A percentile compares a stretch with the other conserved stretches of the same genome.
Conservation (phyloP, 495 filamentous ascomycete species). For the Amphirosellinia nigrospora region DNA sequence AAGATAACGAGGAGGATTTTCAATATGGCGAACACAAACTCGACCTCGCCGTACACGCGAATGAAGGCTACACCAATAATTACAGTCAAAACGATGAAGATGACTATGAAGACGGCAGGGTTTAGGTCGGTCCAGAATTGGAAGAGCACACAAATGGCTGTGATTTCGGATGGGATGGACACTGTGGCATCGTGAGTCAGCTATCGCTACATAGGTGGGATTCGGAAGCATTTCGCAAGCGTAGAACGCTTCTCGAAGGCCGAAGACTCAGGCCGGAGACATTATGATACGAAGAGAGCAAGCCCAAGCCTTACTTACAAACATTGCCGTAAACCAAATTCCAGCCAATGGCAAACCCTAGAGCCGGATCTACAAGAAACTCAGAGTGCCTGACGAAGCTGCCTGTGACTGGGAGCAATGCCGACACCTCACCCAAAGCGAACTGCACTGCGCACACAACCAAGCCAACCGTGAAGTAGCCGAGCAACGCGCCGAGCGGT, state of each 20-base stretch:
- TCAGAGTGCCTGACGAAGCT: constrained; percentile 69
- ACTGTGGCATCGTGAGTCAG: constrained; percentile 28
- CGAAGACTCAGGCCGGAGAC: neutral
- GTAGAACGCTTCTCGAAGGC: neutral
- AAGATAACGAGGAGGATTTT: constrained; percentile 63
- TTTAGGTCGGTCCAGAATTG: constrained; percentile 64
- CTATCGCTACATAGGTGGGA: neutral
- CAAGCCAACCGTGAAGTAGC: constrained; percentile 59
- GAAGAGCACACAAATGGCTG: constrained; percentile 65
- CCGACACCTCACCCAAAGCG: constrained; percentile 63
- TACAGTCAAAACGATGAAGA: constrained; percentile 61
- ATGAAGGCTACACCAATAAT: constrained; percentile 60
- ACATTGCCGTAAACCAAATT: constrained; percentile 57
- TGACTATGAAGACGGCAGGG: constrained; percentile 59
- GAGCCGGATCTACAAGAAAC: constrained; percentile 74
- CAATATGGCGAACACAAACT: constrained; percentile 62
- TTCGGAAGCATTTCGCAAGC: neutral
- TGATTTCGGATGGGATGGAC: constrained; percentile 65
- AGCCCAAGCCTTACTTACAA: neutral
- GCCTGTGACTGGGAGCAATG: constrained; percentile 66
- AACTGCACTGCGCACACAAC: constrained; percentile 59
- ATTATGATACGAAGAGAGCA: neutral
- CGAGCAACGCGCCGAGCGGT: constrained; percentile 57
- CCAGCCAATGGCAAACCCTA: constrained; percentile 81
- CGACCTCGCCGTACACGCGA: constrained; percentile 61